Evolutionary conservation across 306 rosid species (phyloP).

Genomic region (Vigna trinervia): DNA sequence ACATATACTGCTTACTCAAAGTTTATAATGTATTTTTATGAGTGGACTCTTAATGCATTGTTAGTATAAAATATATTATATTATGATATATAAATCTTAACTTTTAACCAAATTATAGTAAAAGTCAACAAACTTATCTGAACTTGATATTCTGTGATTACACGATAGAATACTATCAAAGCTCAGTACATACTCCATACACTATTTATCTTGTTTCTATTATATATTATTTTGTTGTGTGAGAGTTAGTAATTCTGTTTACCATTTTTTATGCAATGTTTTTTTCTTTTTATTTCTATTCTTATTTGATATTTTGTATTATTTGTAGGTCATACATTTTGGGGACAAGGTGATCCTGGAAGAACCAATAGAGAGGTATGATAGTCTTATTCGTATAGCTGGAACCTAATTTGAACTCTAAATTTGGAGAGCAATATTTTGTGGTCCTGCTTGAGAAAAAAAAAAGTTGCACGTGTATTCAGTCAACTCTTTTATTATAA

Average conservation of each 20-base stretch:
- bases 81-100: background rate
- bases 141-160: background rate
- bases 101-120: background rate
- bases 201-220: background rate
- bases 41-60: background rate
- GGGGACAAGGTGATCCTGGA: slow-evolving; percentile 92
- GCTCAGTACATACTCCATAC: background rate
- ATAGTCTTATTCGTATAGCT: slow-evolving; percentile 34
- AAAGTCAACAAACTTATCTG: background rate
- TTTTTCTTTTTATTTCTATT: slow-evolving; percentile 24
- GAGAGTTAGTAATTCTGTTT: slow-evolving; percentile 12
- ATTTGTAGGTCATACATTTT: slow-evolving; percentile 68
- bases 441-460: slow-evolving; percentile 32
- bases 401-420: slow-evolving; percentile 7
- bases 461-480: slow-evolving; percentile 15
- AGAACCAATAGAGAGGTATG: slow-evolving; percentile 92
- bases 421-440: slow-evolving; percentile 7
- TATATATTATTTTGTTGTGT: background rate
- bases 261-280: slow-evolving; percentile 2
- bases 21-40: background rate
- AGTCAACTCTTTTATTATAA: background rate
- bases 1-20: too few relatives aligned
- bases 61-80: background rate
- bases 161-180: background rate
- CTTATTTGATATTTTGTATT: slow-evolving; percentile 37